These are phyloP conservation scores for Saccharomycopsis fodiens DNA, from an alignment of 805 yeast genomes.

Conservation along the genomic window DNA sequence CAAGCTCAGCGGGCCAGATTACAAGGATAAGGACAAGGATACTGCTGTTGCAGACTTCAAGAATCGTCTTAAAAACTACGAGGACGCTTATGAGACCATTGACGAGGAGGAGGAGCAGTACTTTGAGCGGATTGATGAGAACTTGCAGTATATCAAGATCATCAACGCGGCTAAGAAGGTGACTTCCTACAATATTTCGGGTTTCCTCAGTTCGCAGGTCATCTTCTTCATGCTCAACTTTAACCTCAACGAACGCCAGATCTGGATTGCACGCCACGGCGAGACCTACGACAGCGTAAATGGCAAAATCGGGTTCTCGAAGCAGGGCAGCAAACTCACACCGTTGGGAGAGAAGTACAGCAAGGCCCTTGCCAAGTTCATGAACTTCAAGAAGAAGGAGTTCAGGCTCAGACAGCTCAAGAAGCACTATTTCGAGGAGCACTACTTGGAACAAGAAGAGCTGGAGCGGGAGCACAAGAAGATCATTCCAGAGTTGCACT, in stretches of 20 bases:
- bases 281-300: slow-evolving; percentile 78
- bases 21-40: slow-evolving; percentile 69
- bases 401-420: slow-evolving; percentile 60
- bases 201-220: slow-evolving; percentile 86
- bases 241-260: slow-evolving; percentile 83
- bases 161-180: slow-evolving; percentile 64
- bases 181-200: slow-evolving; percentile 54
- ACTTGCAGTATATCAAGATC: slow-evolving; percentile 55
- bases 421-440: slow-evolving; percentile 36
- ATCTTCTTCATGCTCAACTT: slow-evolving; percentile 84
- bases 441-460: slow-evolving; percentile 25
- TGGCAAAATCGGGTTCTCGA: slow-evolving; percentile 77
- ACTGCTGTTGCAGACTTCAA: slow-evolving; percentile 30
- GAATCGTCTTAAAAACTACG: slow-evolving; percentile 44
- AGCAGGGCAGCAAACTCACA: slow-evolving; percentile 61
- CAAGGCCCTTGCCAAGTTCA: slow-evolving; percentile 63
- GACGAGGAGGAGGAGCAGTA: slow-evolving; percentile 38
- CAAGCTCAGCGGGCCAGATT: slow-evolving; percentile 34
- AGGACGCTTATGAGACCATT: slow-evolving; percentile 44
- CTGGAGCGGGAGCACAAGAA: slow-evolving; percentile 21
- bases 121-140: slow-evolving; percentile 29
- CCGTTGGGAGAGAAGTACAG: slow-evolving; percentile 71
- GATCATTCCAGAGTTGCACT: slow-evolving; percentile 60
- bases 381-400: slow-evolving; percentile 59
- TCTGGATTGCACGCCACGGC: slow-evolving; percentile 94